A percentile compares a stretch with the other conserved stretches of the same genome.
Conservation (phyloP, 352 stramenopile species). For the Phytopythium montanum region DNA sequence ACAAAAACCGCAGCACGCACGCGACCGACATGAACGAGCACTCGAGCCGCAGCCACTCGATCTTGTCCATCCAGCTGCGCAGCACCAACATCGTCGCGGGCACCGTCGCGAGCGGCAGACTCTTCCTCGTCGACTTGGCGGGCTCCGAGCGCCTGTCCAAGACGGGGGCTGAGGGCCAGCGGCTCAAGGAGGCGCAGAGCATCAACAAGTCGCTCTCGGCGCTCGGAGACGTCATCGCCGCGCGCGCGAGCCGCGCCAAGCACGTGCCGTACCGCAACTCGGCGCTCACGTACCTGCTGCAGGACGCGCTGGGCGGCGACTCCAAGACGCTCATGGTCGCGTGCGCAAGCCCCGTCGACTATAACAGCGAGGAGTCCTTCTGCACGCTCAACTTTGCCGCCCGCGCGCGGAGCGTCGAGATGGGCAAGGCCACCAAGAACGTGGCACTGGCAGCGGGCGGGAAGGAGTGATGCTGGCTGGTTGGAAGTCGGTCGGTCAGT, state of each 20-base stretch:
- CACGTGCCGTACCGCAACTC: conserved; percentile 95
- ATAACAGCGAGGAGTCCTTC: conserved; percentile 91
- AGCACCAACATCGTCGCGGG: conserved; percentile 79
- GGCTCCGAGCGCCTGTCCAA: conserved; percentile 89
- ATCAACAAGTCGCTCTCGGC: conserved; percentile 95
- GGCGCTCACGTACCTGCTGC: conserved; percentile 92
- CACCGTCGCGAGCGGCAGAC: conserved; percentile 65
- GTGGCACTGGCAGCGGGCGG: conserved; percentile 29
- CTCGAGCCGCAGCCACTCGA: conserved; percentile 86
- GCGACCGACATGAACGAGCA: conserved; percentile 90
- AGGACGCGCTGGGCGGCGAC: conserved; percentile 89
- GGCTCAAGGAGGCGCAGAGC: conserved; percentile 90
- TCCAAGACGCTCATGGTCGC: conserved; percentile 95
- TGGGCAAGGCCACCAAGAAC: conserved; percentile 89
- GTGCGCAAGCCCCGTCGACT: conserved; percentile 84
- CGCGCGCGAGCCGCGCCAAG: conserved; percentile 79
- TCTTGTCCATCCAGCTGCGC: conserved; percentile 83
- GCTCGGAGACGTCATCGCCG: conserved; percentile 96
- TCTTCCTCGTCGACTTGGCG: conserved; percentile 89
- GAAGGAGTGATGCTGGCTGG: conserved; percentile 7
- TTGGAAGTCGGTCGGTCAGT: no score
- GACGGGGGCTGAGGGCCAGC: conserved; percentile 81
- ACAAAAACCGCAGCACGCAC: conserved; percentile 85
- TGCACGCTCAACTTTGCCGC: conserved; percentile 93
- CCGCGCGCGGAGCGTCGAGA: conserved; percentile 82